phyloP scores from a whole-genome alignment of 345 rosid species.

The Linum usitatissimum region DNA sequence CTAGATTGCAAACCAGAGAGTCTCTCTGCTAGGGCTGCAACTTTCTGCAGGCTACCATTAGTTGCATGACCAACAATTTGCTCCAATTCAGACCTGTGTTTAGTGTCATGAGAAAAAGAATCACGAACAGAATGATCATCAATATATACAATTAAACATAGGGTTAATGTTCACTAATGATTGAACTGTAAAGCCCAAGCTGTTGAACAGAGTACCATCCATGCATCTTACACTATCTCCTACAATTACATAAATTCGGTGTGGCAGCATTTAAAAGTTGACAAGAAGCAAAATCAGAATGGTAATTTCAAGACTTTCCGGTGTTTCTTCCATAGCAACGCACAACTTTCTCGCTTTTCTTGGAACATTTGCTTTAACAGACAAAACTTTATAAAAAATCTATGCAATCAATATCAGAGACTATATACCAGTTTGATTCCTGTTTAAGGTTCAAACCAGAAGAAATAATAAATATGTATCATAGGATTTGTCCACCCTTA shows the following conservation, averaged over 20 bases:
- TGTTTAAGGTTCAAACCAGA: no score
- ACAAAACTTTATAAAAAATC: no score
- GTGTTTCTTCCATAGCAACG: neutral
- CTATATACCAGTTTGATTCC: neutral
- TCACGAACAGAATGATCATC: neutral
- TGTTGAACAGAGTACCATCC: neutral
- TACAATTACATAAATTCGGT: neutral
- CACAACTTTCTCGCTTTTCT: neutral
- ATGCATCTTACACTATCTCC: neutral
- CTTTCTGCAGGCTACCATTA: conserved; percentile 38
- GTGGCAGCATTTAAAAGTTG: neutral
- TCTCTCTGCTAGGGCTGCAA: conserved; percentile 42
- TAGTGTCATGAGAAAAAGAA: neutral
- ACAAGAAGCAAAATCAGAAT: neutral
- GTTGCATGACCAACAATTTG: conserved; percentile 55
- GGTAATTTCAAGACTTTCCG: neutral
- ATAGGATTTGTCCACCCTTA: conserved; percentile 15
- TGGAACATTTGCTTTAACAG: neutral
- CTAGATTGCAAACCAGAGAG: conserved; percentile 52
- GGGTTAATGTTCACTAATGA: neutral
- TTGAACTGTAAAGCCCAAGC: neutral
- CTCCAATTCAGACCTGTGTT: conserved; percentile 64
- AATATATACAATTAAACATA: neutral
- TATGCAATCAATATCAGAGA: neutral
- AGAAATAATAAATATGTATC: neutral